Base-by-base conservation (phyloP, 2,329 filamentous ascomycete genomes). In the Xylariaceae sp. region DNA sequence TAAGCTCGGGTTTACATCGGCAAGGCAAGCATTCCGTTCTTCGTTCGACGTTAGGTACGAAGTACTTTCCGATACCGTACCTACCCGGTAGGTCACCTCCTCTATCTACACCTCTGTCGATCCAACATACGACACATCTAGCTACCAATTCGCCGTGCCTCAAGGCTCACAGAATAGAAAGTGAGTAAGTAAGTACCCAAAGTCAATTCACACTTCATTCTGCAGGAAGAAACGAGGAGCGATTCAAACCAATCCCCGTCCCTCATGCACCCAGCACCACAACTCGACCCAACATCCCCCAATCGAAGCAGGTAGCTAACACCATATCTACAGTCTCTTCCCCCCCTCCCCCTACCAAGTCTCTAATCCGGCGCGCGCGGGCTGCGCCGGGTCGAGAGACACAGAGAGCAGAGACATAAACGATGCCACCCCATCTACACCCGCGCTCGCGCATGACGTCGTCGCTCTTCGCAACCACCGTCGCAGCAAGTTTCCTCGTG, bases 401-500 rank as follows among this genome's bases (percentile, higher is more conserved):
- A 45, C 5, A 45, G 41, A 45, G 41, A 45, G 41, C 13, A 45
- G 17, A 15, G n/a, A n/a, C 41, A 17, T 8, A 49, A 49, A 62
- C 60, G 50, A 94, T 94, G 89, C 87, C 90, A 69, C 89, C 90
- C 62, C 88, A 93, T 76, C 86, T 99, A 48, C 94, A 99, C 75
- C 94, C 94, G 39, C 88, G 92, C 74, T 97, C 93, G 67, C 88
- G 90, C 69, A 90, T 91, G 78, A 99, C 94, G 68, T 92, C 89
- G 58, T 94, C 92, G 51, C 87, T 99, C 61, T 99, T 99, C 78
- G 92, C 91, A 54, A 90, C 89, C n/a, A 97, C 93, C 1, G 83
- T 97, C 57, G 82, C 90, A 63, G 87, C 92, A 37, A 94, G 89
- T 67, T 96, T 99, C 74, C 83, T 96, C 64, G 92, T 99, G 63